Evolutionary conservation across 352 stramenopile genomes (phyloP).

Genomic region (Phytopythium boreale): DNA sequence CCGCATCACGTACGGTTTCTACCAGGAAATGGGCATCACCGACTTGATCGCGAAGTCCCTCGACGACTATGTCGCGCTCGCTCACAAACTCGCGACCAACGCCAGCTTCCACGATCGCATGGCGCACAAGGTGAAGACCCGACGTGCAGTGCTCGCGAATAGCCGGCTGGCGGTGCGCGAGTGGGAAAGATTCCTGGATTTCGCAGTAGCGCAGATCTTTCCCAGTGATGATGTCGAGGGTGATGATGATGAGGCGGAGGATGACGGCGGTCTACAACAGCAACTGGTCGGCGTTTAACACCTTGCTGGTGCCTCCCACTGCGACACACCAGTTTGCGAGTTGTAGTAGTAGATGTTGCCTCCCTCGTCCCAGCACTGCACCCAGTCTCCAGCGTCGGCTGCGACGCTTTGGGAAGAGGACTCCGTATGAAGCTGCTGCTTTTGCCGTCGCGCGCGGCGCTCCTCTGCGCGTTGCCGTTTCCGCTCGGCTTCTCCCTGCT

Average conservation of each 20-base stretch:
- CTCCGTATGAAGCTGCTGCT: slow-evolving; percentile 4
- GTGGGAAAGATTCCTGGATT: slow-evolving; percentile 74
- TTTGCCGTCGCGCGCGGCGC: slow-evolving; percentile 6
- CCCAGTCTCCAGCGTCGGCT: slow-evolving; percentile 35
- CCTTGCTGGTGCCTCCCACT: slow-evolving; percentile 42
- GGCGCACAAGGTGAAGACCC: slow-evolving; percentile 34
- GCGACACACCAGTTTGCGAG: slow-evolving; percentile 36
- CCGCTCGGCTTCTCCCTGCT: slow-evolving; percentile 24
- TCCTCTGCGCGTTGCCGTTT: slow-evolving; percentile 35
- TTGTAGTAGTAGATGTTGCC: slow-evolving; percentile 74
- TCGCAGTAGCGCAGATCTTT: slow-evolving; percentile 29
- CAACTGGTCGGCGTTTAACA: background rate
- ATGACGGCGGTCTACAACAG: background rate
- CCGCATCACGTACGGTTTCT: slow-evolving; percentile 60
- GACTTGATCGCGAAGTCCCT: slow-evolving; percentile 45
- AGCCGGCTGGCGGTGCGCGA: slow-evolving; percentile 44
- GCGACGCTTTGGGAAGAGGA: slow-evolving; percentile 10
- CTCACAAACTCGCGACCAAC: slow-evolving; percentile 49
- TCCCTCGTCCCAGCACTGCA: slow-evolving; percentile 39
- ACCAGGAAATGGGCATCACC: slow-evolving; percentile 59
- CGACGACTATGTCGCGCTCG: slow-evolving; percentile 50
- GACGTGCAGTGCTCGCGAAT: slow-evolving; percentile 38
- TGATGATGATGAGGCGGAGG: background rate
- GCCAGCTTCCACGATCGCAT: slow-evolving; percentile 41
- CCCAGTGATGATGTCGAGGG: slow-evolving; percentile 14